A percentile compares a stretch with the other conserved stretches of the same genome.
phyloP scores from a whole-genome alignment of 78 protist genomes.

The Dictyostelium firmibasis region DNA sequence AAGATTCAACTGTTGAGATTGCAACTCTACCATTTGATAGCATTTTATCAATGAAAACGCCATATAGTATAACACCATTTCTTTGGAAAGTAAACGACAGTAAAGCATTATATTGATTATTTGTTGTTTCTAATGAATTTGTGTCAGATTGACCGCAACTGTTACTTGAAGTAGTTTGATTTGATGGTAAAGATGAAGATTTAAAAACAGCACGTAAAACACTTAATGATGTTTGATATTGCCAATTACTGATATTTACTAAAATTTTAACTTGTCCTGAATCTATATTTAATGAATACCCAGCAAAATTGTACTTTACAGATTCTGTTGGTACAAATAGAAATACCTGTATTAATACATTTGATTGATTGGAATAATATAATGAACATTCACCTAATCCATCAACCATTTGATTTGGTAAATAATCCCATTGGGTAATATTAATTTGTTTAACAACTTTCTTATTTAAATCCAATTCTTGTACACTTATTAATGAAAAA shows the following conservation, averaged over 20 bases:
- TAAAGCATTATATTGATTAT: neutral
- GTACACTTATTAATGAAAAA: neutral
- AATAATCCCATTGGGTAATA: neutral
- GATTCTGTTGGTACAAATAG: neutral
- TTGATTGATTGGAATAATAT: neutral
- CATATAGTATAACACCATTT: constrained; percentile 16
- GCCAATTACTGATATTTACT: constrained; percentile 7
- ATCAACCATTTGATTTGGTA: neutral
- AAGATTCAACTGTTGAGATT: neutral
- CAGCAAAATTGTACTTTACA: constrained; percentile 23
- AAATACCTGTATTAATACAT: neutral
- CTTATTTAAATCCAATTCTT: neutral
- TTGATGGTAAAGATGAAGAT: neutral
- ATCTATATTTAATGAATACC: neutral
- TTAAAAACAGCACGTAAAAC: constrained; percentile 5
- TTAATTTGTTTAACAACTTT: neutral
- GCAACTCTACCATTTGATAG: constrained; percentile 28
- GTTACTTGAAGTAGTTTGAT: neutral
- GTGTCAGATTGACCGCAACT: neutral
- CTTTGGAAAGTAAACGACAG: constrained; percentile 3
- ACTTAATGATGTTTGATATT: constrained; percentile 6
- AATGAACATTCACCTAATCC: neutral
- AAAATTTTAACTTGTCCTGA: constrained; percentile 28
- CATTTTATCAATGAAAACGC: constrained; percentile 14
- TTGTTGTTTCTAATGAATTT: neutral